A percentile compares a stretch with the other conserved stretches of the same genome.
These are phyloP conservation scores for Annulohypoxylon truncatum DNA, from an alignment of 2,329 filamentous ascomycete genomes.

Conservation along the genomic window DNA sequence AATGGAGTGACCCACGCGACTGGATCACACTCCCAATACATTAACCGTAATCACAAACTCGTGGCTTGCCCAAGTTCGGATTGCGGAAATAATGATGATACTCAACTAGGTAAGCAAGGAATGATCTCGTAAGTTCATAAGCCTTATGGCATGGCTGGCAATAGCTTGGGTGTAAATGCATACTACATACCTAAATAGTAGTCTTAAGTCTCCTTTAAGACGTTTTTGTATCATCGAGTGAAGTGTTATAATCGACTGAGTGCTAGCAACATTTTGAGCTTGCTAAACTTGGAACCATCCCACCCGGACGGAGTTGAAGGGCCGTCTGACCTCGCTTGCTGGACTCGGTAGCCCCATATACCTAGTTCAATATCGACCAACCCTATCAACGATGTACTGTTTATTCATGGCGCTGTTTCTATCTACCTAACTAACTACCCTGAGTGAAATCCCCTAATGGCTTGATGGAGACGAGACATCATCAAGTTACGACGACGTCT, in stretches of 20 bases:
- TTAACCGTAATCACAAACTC: slow-evolving; percentile 6
- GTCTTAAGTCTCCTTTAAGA: background rate
- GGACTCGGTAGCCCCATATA: slow-evolving; percentile 6
- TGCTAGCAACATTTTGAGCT: slow-evolving; percentile 2
- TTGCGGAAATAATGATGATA: slow-evolving; percentile 11
- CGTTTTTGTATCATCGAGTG: background rate
- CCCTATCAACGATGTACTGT: slow-evolving; percentile 24
- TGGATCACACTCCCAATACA: slow-evolving; percentile 27
- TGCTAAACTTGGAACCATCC: slow-evolving; percentile 8
- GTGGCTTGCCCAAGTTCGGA: background rate
- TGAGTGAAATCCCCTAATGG: background rate
- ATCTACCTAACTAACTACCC: background rate
- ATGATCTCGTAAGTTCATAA: background rate
- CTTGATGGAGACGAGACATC: slow-evolving; percentile 3
- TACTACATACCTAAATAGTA: background rate
- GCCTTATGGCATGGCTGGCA: background rate
- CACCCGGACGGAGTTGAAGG: slow-evolving; percentile 35
- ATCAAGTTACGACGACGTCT: slow-evolving; percentile 7
- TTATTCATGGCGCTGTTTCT: background rate
- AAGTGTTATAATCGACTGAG: background rate
- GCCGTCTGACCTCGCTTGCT: slow-evolving; percentile 34
- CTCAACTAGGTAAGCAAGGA: background rate
- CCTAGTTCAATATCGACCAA: slow-evolving; percentile 10
- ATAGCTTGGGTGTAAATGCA: background rate
- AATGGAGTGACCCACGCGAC: slow-evolving; percentile 35